Percentiles rank a stretch among this genome's conserved stretches.
Conservation (phyloP, 345 rosid genomes). For the Durio zibethinus region DNA sequence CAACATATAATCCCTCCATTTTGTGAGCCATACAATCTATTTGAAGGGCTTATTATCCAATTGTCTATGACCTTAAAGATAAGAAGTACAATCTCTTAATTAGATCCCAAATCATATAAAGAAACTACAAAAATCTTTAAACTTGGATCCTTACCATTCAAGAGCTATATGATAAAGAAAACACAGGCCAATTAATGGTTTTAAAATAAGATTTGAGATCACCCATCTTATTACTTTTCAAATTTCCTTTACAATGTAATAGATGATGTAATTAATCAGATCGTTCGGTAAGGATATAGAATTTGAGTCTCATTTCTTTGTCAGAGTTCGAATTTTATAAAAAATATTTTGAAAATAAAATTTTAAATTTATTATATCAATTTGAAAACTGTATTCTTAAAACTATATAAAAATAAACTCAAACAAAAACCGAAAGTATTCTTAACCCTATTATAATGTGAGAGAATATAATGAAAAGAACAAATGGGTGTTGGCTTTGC, state of each 20-base stretch:
- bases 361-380: too few species aligned
- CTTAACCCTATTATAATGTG: too few species aligned
- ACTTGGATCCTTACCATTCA: not conserved
- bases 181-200: not conserved
- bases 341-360: too few species aligned
- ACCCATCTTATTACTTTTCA: not conserved
- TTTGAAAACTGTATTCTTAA: too few species aligned
- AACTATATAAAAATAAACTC: too few species aligned
- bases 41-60: not conserved
- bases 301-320: too few species aligned
- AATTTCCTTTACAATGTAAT: not conserved
- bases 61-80: not conserved
- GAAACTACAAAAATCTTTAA: not conserved
- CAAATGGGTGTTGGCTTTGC: not conserved
- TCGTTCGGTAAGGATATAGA: too few species aligned
- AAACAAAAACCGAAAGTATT: too few species aligned
- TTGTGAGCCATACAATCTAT: not conserved
- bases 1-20: not conserved
- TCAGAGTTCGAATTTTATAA: too few species aligned
- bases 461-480: not conserved
- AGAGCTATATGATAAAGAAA: not conserved
- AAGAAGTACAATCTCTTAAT: not conserved
- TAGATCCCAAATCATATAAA: slow-evolving; percentile 1
- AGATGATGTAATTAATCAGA: not conserved
- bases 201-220: not conserved